Evolutionary conservation across 495 filamentous ascomycete species (phyloP).

Genomic region (Lasiosphaeria miniovina): DNA sequence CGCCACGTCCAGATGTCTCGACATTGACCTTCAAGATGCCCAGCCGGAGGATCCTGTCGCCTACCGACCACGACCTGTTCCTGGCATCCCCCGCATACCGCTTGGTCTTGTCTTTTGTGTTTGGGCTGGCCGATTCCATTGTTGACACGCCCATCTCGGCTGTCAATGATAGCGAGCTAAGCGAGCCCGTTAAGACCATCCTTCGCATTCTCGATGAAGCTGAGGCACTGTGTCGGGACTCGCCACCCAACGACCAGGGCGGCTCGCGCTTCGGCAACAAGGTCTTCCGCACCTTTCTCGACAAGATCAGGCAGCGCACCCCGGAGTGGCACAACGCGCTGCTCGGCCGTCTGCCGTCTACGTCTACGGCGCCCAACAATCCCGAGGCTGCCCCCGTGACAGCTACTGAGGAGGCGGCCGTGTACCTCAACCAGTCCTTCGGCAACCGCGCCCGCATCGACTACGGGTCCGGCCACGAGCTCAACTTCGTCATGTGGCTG

Average conservation of each 20-base stretch:
- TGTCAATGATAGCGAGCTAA: conserved; percentile 50
- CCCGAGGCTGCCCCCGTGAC: conserved; percentile 52
- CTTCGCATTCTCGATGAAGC: conserved; percentile 67
- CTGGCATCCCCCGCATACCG: conserved; percentile 71
- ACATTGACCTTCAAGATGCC: conserved; percentile 63
- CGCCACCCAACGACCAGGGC: conserved; percentile 78
- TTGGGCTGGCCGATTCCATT: conserved; percentile 79
- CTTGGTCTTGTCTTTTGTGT: conserved; percentile 79
- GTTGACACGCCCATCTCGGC: conserved; percentile 70
- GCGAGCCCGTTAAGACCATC: conserved; percentile 59
- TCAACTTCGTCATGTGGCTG: conserved; percentile 94
- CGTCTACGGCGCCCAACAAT: not conserved
- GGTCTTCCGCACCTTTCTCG: conserved; percentile 78
- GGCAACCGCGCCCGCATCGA: conserved; percentile 88
- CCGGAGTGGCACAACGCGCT: conserved; percentile 58
- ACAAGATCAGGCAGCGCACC: conserved; percentile 57
- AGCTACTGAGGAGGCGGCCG: conserved; percentile 56
- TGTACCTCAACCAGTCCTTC: conserved; percentile 79
- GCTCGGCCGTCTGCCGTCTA: conserved; percentile 34
- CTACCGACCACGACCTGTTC: conserved; percentile 77
- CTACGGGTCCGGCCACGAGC: conserved; percentile 94
- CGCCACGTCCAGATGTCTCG: conserved; percentile 64
- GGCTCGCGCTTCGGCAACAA: conserved; percentile 94
- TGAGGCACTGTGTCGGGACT: conserved; percentile 56
- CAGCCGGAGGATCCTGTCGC: conserved; percentile 72